phyloP scores from a whole-genome alignment of 2,329 filamentous ascomycete species.

The Fusarium nodosum region DNA sequence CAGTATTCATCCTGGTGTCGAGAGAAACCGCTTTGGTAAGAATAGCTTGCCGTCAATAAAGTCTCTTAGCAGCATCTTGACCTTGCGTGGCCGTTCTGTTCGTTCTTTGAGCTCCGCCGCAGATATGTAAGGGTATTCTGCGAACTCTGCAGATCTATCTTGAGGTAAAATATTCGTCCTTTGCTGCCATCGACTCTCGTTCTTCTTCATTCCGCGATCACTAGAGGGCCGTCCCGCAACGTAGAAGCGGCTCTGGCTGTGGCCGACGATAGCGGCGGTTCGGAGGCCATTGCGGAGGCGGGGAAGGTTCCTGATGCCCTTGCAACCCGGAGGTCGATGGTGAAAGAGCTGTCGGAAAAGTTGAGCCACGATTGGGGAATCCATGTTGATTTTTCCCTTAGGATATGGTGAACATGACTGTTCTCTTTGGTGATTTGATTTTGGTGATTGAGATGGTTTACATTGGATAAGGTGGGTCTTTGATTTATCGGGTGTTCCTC shows the following conservation, averaged over 20 bases:
- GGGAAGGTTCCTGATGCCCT: constrained; percentile 47
- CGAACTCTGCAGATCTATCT: constrained; percentile 85
- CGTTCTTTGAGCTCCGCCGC: constrained; percentile 80
- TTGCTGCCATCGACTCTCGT: constrained; percentile 88
- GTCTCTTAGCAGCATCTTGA: constrained; percentile 97
- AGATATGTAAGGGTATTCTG: constrained; percentile 85
- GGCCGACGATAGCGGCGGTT: constrained; percentile 16
- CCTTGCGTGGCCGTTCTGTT: constrained; percentile 82
- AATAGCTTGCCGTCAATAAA: constrained; percentile 85
- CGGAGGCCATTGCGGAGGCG: constrained; percentile 46
- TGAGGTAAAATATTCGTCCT: constrained; percentile 79
- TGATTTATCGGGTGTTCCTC: constrained; percentile 45
- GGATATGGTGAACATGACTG: constrained; percentile 30
- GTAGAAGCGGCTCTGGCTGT: constrained; percentile 49
- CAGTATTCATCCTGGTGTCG: constrained; percentile 42
- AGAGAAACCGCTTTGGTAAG: not conserved
- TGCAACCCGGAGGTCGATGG: constrained; percentile 63
- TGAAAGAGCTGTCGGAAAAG: constrained; percentile 89
- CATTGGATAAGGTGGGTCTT: constrained; percentile 35
- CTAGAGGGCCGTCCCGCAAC: constrained; percentile 50
- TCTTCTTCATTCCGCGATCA: constrained; percentile 60
- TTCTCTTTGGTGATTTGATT: constrained; percentile 5
- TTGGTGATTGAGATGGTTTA: constrained; percentile 29
- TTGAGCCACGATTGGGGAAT: constrained; percentile 81
- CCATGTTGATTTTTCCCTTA: constrained; percentile 68